Base-by-base conservation (phyloP, 2,329 filamentous ascomycete genomes). In the Clonostachys rosea region DNA sequence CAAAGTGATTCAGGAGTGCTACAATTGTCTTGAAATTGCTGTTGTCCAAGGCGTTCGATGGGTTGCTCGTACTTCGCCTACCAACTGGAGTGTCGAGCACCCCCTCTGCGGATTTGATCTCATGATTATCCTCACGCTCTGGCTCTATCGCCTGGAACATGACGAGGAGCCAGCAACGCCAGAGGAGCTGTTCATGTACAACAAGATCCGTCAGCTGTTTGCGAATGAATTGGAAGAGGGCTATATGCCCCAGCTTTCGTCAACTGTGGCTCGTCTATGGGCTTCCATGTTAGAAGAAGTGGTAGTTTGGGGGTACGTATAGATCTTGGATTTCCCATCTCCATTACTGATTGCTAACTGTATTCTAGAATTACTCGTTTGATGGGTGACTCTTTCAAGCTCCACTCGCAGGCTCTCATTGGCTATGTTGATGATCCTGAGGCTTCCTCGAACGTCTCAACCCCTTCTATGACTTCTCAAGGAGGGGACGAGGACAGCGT, bases 61-160 rank as follows among this genome's bases (percentile, higher is more conserved):
- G 92, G 91, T 97, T 52, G 92, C 92, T n/a, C 87, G 91, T 56
- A 96, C 92, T 18, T 96, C 91, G 42, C 91, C 94, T 18, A 96
- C 94, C 42, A 97, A 97, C 71, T 99, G 94, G 94, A 97, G 92
- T 66, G 89, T 97, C 51, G 94, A 99, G 73, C 92, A 99, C 66
- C 91, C 94, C 45, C 84, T 99, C 49, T 96, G 91, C 62, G 92
- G 92, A 52, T 83, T 99, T 73, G 94, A 99, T 67, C 79, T 97
- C 56, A 96, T 99, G 83, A 94, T 97, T 66, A 94, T 96, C 58
- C 85, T 99, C 58, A 96, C 90, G 61, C 78, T 97, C 56, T 99
- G 94, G 94, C 86, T 99, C 59, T 97, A 96, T 76, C 91, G 91
- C 72, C 86, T 99, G 76, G 94, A 99, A 86, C 91, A 97, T 74